Conservation (phyloP, 1,139 yeast genomes). For the Hansenula lynferdii region DNA sequence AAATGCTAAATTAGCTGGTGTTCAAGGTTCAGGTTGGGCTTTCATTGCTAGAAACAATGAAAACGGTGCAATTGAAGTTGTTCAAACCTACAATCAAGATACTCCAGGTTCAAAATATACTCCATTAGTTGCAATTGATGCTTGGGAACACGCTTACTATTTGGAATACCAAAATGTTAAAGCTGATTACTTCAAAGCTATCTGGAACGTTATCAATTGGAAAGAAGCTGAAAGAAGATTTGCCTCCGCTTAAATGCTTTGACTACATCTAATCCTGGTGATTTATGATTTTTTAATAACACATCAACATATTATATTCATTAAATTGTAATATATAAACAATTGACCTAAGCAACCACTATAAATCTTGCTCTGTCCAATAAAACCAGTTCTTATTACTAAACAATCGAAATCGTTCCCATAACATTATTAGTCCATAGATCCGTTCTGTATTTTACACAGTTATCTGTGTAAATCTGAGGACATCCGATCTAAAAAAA, state of each 20-base stretch:
- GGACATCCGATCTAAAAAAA: too few relatives aligned
- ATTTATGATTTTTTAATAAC: too few relatives aligned
- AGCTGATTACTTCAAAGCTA: slow-evolving; percentile 92
- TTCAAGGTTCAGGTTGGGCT: slow-evolving; percentile 99
- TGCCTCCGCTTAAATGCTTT: slow-evolving; percentile 11
- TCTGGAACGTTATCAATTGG: slow-evolving; percentile 98
- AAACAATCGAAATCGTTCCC: too few relatives aligned
- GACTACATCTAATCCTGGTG: too few relatives aligned
- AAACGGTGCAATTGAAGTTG: slow-evolving; percentile 78
- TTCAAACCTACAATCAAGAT: slow-evolving; percentile 89
- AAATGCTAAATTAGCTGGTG: slow-evolving; percentile 80
- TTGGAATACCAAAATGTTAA: slow-evolving; percentile 93
- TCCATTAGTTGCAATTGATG: slow-evolving; percentile 91
- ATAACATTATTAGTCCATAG: too few relatives aligned
- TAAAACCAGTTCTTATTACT: too few relatives aligned
- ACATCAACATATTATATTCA: too few relatives aligned
- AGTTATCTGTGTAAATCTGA: too few relatives aligned
- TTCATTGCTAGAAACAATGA: slow-evolving; percentile 86
- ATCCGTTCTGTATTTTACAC: too few relatives aligned
- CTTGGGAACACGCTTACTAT: slow-evolving; percentile 99
- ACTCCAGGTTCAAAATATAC: slow-evolving; percentile 69
- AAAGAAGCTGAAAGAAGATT: slow-evolving; percentile 73
- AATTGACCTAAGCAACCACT: too few relatives aligned
- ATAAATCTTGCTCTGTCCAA: too few relatives aligned
- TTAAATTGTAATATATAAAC: too few relatives aligned